Conservation (phyloP, 345 rosid genomes). For the Eucalyptus pauciflora region DNA sequence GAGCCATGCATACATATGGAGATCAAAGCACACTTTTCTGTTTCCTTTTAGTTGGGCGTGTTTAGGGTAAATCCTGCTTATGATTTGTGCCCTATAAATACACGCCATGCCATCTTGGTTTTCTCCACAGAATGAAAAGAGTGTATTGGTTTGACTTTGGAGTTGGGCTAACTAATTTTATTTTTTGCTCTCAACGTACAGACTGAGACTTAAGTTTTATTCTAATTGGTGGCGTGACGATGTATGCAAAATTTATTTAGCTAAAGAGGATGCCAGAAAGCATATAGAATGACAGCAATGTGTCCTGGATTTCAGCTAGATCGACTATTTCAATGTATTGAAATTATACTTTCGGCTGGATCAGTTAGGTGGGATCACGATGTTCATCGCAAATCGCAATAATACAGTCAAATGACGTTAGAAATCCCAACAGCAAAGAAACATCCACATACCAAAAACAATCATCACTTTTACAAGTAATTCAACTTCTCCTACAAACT, state of each 20-base stretch:
- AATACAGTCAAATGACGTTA: not conserved
- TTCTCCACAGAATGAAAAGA: not conserved
- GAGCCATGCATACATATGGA: not conserved
- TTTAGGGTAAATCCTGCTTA: not conserved
- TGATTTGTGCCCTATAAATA: not conserved
- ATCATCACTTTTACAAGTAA: too few relatives aligned
- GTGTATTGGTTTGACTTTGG: not conserved
- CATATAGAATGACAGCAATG: not conserved
- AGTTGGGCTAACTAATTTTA: not conserved
- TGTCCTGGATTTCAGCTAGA: not conserved
- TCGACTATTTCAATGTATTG: not conserved
- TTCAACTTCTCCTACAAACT: not conserved
- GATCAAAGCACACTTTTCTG: not conserved
- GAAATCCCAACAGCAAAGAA: not conserved
- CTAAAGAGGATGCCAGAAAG: not conserved
- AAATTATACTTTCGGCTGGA: not conserved
- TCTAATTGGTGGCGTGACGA: not conserved
- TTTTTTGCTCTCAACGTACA: not conserved
- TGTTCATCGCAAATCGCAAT: not conserved
- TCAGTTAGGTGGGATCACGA: not conserved
- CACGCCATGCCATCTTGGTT: not conserved
- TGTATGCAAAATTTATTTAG: not conserved
- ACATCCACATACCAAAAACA: not conserved
- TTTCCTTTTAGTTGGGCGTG: not conserved
- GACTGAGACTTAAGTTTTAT: not conserved